A percentile compares a stretch with the other conserved stretches of the same genome.
phyloP scores from a whole-genome alignment of 345 rosid species.

The Durio zibethinus region DNA sequence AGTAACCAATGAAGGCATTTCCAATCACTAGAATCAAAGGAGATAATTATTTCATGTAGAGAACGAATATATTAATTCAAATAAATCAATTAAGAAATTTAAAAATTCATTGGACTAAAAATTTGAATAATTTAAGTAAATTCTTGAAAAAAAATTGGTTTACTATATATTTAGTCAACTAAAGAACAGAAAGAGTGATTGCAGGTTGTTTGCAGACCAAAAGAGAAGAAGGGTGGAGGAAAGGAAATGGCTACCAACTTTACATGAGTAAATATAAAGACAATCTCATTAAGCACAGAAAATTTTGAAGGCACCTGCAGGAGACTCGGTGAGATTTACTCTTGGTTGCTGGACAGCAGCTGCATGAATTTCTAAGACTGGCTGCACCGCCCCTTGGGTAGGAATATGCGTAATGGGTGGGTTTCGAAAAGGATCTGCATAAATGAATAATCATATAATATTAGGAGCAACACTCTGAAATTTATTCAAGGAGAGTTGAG shows the following conservation, averaged over 20 bases:
- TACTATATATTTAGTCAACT: neutral
- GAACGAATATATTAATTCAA: no score
- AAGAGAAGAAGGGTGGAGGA: neutral
- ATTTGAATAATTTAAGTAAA: no score
- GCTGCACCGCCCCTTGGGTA: slow-evolving; percentile 41
- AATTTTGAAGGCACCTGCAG: slow-evolving; percentile 42
- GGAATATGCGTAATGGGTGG: slow-evolving; percentile 31
- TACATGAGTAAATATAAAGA: neutral
- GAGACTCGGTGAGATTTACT: slow-evolving; percentile 32
- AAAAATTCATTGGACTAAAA: no score
- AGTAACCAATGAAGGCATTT: no score
- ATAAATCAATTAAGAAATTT: no score
- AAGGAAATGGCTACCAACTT: neutral
- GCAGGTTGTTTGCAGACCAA: neutral
- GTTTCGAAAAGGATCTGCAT: slow-evolving; percentile 49
- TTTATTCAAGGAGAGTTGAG: neutral
- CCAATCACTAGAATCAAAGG: no score
- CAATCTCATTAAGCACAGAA: neutral
- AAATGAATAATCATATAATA: slow-evolving; percentile 6
- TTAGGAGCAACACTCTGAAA: neutral
- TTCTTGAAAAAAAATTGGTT: neutral
- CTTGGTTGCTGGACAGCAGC: slow-evolving; percentile 43
- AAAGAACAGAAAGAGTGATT: neutral
- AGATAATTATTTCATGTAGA: no score
- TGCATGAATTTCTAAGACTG: slow-evolving; percentile 44